Evolutionary conservation across 2,329 filamentous ascomycete genomes (phyloP), one percentile per base, ranked within the genome.

Genomic region (Fusarium newnesense): DNA sequence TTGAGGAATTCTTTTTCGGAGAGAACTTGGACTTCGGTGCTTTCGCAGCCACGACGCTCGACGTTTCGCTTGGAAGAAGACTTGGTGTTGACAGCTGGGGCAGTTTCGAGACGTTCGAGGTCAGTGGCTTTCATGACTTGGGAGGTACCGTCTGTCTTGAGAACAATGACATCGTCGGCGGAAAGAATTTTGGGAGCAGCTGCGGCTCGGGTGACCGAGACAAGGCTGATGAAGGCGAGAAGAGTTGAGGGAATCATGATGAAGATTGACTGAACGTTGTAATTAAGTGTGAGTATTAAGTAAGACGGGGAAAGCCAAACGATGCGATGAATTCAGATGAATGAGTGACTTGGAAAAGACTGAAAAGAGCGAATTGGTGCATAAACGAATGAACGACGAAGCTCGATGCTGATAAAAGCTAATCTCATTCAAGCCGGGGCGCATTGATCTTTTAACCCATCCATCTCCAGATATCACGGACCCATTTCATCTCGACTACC

Each of bases 1-100:
- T 76, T 70, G 44, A 72, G 64, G 12, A 76, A 76, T 16, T 76
- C 67, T 8, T 75, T 64, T 12, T 76, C 74, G 2, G 74, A 69
- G 0, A 64, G 34, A 6, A 76, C 60, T 40, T 76, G 74, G 9
- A 76, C 32, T 37, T 76, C 74, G 10, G 72, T 72, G 54, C 67
- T 76, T 24, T 76, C 54, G 21, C 74, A 76, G 1, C 24, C 58
- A 11, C 72, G 69, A 13, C 67, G 72, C 1, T 64, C 34, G 7
- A 66, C 47, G 13, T 16, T 28, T 5, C 49, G 56, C 39, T 58
- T 67, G 16, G 67, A 11, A 4, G 44, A 9, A 2, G 40, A 19
- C 11, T 39, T 46, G 19, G 21, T n/a, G 2, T 47, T 28, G 26
- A 53, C 9, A 0, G 67, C 53, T 4, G 73, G 64, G 5, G 73